Conservation (phyloP, 257 asterid species). For the Solanum megistacrolobum region DNA sequence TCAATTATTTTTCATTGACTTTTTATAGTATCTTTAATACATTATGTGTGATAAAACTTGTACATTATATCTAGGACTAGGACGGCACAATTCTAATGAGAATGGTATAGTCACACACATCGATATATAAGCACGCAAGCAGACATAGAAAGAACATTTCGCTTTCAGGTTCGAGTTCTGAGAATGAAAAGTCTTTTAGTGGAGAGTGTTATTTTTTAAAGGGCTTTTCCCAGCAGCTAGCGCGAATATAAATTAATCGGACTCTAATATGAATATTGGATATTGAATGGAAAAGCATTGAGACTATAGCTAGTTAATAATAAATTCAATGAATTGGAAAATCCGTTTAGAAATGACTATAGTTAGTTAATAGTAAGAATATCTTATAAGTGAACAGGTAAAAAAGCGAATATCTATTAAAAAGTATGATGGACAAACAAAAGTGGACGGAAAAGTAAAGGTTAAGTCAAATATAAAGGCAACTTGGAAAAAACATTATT, state of each 20-base stretch:
- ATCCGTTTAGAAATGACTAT: neutral
- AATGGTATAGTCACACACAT: neutral
- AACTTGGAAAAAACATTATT: neutral
- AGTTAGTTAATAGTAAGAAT: neutral
- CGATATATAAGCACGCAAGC: neutral
- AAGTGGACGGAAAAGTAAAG: too few species aligned
- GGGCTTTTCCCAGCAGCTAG: neutral
- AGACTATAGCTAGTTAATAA: neutral
- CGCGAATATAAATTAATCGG: rapidly evolving
- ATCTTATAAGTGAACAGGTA: too few species aligned
- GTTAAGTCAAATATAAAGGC: neutral
- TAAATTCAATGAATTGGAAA: too few species aligned
- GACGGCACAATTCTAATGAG: neutral
- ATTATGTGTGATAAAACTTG: too few species aligned
- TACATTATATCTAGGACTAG: too few species aligned
- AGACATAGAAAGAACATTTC: too few species aligned
- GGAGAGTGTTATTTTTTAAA: rapidly evolving
- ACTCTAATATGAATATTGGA: too few species aligned
- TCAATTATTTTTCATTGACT: neutral
- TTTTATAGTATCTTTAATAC: too few species aligned
- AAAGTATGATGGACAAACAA: too few species aligned
- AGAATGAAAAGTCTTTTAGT: too few species aligned
- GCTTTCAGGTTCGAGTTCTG: rapidly evolving
- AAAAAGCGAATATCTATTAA: too few species aligned
- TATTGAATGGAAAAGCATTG: too few species aligned